Percentiles rank a stretch among this genome's conserved stretches.
phyloP scores from a whole-genome alignment of 371 early-diverging fungal genomes.

The Mortierella sp. region DNA sequence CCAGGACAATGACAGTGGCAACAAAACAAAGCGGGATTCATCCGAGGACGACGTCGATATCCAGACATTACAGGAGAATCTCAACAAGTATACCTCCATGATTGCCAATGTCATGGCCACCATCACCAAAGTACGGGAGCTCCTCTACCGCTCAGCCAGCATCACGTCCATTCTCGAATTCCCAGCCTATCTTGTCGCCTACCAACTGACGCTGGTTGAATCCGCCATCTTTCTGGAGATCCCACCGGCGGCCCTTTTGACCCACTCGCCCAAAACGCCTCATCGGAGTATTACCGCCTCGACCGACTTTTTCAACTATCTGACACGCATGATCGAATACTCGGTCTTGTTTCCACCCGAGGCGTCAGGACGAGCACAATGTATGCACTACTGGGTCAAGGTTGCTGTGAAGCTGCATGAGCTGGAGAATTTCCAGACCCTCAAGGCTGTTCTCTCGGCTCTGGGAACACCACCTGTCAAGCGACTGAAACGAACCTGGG shows the following conservation, averaged over 20 bases:
- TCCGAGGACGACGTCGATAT: constrained; percentile 56
- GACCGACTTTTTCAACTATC: constrained; percentile 87
- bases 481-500: constrained; percentile 84
- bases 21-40: constrained; percentile 1
- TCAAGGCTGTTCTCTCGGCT: constrained; percentile 82
- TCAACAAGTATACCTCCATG: constrained; percentile 60
- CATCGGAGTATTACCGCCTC: constrained; percentile 79
- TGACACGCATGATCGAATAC: constrained; percentile 82
- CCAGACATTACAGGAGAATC: constrained; percentile 58
- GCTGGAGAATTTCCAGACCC: constrained; percentile 80
- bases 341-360: constrained; percentile 75
- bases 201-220: constrained; percentile 81
- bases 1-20: background rate
- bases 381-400: constrained; percentile 83
- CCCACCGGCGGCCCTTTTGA: constrained; percentile 72
- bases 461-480: constrained; percentile 83
- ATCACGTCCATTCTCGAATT: constrained; percentile 74
- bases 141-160: constrained; percentile 71
- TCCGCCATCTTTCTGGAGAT: constrained; percentile 78
- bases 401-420: constrained; percentile 75
- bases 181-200: constrained; percentile 77
- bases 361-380: constrained; percentile 73
- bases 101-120: constrained; percentile 66
- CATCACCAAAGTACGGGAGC: constrained; percentile 67
- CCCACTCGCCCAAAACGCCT: constrained; percentile 78